Base-by-base conservation (phyloP, 1,284 basidiomycete genomes). In the Naganishia sp. region DNA sequence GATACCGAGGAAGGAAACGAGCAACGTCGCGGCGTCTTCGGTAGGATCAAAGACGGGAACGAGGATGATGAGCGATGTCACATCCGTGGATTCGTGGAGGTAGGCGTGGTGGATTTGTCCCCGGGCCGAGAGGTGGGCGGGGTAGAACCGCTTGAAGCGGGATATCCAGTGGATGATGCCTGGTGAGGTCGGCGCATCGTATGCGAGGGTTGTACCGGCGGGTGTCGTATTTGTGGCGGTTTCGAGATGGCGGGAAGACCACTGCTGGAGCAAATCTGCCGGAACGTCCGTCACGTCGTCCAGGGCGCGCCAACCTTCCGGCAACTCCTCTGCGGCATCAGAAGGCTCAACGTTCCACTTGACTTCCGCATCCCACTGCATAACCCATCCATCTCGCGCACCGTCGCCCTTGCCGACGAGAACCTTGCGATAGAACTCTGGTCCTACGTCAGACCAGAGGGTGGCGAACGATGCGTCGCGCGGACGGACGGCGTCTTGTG, bases 371-470 rank as follows among this genome's bases (percentile, higher is more conserved):
- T 67, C 66, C 16, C 49, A 54, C 16, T 43, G 21, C 23, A 44
- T 48, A 5, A 67, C 36, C 66, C 66, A 67, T 6, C 66, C 66
- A 21, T 67, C 66, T 31, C 55, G 45, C 9, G 43, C 50, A 1
- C 16, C 21, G n/a, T 33, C 44, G 16, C 54, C 63, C 10, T 36
- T 18, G 2, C 65, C 65, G 44, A 67, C 56, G 45, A 21, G 36
- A 18, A 55, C 45, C 0, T n/a, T 25, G 15, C 66, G 66, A 33
- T 67, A 67, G 21, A 67, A 67, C 2, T 63, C 55, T 0, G 15
- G 31, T 5, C 66, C 66, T 3, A 67, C 66, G 48, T 64, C 61
- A 23, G 66, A 67, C 66, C 66, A 67, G 39, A 67, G 55, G 3
- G 60, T 64, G 13, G 52, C 53, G 25, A 49, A 67, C 1, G 55